Percentiles rank a stretch among this genome's conserved stretches.
Evolutionary conservation across 306 rosid genomes (phyloP).

Genomic region (Dryas alaskensis): DNA sequence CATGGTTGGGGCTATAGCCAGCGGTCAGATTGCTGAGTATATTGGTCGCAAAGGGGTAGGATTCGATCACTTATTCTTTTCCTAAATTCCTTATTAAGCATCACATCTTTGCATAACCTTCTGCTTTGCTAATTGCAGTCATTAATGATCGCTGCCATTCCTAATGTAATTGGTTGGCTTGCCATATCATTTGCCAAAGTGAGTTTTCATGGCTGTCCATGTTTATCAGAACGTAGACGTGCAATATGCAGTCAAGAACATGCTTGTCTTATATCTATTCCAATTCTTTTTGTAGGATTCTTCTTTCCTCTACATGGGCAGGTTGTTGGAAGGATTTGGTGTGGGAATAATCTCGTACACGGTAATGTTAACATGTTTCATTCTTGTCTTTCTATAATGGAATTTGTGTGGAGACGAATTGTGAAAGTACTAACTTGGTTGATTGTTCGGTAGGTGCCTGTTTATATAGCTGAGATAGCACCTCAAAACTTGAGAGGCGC

Average conservation of each 20-base stretch:
- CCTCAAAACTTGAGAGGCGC: constrained; percentile 89
- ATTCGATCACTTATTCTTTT: constrained; percentile 4
- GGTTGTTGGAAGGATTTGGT: constrained; percentile 97
- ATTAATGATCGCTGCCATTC: constrained; percentile 87
- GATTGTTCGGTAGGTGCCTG: constrained; percentile 64
- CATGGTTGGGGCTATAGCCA: constrained; percentile 96
- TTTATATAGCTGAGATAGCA: constrained; percentile 90
- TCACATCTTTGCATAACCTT: not conserved
- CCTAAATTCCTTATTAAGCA: not conserved
- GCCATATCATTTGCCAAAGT: constrained; percentile 83
- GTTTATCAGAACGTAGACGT: constrained; percentile 7
- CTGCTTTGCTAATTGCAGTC: constrained; percentile 55
- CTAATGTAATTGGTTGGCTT: constrained; percentile 91
- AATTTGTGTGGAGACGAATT: constrained; percentile 23
- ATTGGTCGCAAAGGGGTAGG: constrained; percentile 95
- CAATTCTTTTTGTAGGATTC: constrained; percentile 51
- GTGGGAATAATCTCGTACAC: constrained; percentile 93
- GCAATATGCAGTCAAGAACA: constrained; percentile 2
- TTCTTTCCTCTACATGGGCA: constrained; percentile 95
- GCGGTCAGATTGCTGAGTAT: constrained; percentile 94
- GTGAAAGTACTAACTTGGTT: constrained; percentile 19
- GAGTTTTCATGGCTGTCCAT: constrained; percentile 32
- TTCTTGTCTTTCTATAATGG: constrained; percentile 10
- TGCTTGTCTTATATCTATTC: constrained; percentile 10
- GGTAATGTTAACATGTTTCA: constrained; percentile 39